Evolutionary conservation across 2,329 filamentous ascomycete genomes (phyloP).

Genomic region (Pseudofabraea citricarpa): DNA sequence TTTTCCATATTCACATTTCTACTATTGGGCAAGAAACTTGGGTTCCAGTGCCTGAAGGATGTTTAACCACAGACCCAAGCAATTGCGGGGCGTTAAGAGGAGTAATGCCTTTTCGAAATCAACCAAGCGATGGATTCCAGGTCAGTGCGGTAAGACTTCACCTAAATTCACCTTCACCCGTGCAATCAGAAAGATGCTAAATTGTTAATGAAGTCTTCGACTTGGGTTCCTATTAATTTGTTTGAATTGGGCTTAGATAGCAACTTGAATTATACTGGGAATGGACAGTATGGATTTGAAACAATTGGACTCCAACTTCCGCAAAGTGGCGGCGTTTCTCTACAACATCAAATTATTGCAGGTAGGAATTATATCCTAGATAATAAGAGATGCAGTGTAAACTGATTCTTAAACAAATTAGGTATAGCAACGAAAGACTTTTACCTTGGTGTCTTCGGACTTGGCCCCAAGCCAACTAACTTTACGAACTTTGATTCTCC

Average conservation of each 20-base stretch:
- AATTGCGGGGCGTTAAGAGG: constrained; percentile 11
- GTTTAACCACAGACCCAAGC: constrained; percentile 5
- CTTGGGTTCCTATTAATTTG: constrained; percentile 29
- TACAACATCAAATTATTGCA: constrained; percentile 11
- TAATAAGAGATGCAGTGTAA: background rate
- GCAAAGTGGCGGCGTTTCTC: constrained; percentile 16
- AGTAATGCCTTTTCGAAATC: constrained; percentile 4
- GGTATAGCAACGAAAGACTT: constrained; percentile 13
- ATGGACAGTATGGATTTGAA: constrained; percentile 16
- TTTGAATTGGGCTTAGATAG: constrained; percentile 32
- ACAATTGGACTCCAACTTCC: constrained; percentile 10
- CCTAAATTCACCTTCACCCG: no score
- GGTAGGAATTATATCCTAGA: constrained; percentile 11
- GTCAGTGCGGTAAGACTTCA: constrained; percentile 7
- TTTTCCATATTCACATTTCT: constrained; percentile 31
- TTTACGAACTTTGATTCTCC: constrained; percentile 30
- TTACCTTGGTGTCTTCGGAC: constrained; percentile 30
- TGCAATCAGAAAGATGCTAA: no score
- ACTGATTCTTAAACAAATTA: no score
- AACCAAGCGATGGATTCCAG: constrained; percentile 7
- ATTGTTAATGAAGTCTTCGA: no score
- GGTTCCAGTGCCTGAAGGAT: constrained; percentile 18
- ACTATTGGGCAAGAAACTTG: constrained; percentile 32
- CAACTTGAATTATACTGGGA: constrained; percentile 29
- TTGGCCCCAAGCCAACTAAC: constrained; percentile 33